Evolutionary conservation across 495 filamentous ascomycete species (phyloP).

Genomic region (Poronia punctata): DNA sequence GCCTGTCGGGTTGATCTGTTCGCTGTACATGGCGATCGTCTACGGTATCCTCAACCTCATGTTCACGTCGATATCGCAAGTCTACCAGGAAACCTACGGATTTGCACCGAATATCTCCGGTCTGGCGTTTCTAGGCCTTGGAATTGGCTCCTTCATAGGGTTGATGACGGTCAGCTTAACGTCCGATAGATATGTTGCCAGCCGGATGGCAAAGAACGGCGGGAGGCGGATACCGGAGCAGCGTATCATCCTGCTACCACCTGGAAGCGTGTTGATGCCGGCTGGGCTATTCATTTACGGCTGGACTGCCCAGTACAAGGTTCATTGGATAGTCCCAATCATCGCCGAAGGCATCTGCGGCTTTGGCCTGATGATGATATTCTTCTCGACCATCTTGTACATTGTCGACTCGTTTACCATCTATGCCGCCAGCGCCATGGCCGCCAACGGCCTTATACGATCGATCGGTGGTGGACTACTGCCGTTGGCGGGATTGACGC

Average conservation of each 20-base stretch:
- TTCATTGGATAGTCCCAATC: slow-evolving; percentile 41
- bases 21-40: slow-evolving; percentile 62
- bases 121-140: slow-evolving; percentile 33
- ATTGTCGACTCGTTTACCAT: slow-evolving; percentile 47
- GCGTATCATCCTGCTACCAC: slow-evolving; percentile 44
- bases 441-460: slow-evolving; percentile 43
- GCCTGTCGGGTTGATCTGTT: slow-evolving; percentile 59
- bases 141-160: slow-evolving; percentile 28
- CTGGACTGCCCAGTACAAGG: slow-evolving; percentile 12
- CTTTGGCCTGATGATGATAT: slow-evolving; percentile 44
- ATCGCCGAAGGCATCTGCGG: slow-evolving; percentile 41
- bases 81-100: slow-evolving; percentile 48
- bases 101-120: slow-evolving; percentile 30
- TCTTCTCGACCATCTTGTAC: slow-evolving; percentile 46
- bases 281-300: slow-evolving; percentile 30
- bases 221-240: too few species aligned
- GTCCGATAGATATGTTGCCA: too few species aligned
- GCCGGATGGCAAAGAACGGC: too few species aligned
- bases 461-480: slow-evolving; percentile 47
- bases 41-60: slow-evolving; percentile 76
- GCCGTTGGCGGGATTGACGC: slow-evolving; percentile 42
- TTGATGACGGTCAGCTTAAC: too few species aligned
- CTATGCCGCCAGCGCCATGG: slow-evolving; percentile 53
- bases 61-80: slow-evolving; percentile 56
- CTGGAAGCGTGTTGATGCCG: slow-evolving; percentile 41